A percentile compares a stretch with the other conserved stretches of the same genome.
phyloP scores from a whole-genome alignment of 371 early-diverging fungal species.

The Mortierella sp. region DNA sequence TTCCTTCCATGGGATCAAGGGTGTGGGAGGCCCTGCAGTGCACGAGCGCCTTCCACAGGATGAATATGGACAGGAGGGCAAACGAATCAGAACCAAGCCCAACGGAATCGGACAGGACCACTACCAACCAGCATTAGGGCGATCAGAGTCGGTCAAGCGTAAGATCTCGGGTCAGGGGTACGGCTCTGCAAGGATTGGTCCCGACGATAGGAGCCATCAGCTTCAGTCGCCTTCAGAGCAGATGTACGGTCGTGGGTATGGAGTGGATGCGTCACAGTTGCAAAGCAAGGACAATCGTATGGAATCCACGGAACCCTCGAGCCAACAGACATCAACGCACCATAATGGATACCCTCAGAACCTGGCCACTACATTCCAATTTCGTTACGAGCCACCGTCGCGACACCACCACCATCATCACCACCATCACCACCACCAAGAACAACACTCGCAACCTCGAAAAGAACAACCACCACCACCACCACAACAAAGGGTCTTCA shows the following conservation, averaged over 20 bases:
- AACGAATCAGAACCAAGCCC: slow-evolving; percentile 1
- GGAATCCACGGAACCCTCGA: too few relatives aligned
- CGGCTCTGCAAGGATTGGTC: not conserved
- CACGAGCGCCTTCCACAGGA: slow-evolving; percentile 5
- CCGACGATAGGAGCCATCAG: not conserved
- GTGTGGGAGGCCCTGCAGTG: slow-evolving; percentile 7
- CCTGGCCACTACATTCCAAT: too few relatives aligned
- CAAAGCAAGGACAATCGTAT: too few relatives aligned
- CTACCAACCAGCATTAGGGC: not conserved
- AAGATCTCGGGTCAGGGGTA: slow-evolving; percentile 16
- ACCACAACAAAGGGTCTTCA: not conserved
- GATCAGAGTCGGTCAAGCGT: slow-evolving; percentile 10
- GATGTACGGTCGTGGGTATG: too few relatives aligned
- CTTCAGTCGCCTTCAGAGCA: not conserved
- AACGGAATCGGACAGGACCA: not conserved
- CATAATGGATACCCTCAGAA: too few relatives aligned
- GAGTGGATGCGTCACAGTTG: too few relatives aligned
- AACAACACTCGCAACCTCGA: not conserved
- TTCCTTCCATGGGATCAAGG: slow-evolving; percentile 1
- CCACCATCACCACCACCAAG: not conserved
- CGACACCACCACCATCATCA: not conserved
- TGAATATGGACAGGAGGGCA: slow-evolving; percentile 10
- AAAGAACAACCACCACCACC: not conserved
- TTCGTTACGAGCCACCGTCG: too few relatives aligned
- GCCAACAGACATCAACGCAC: too few relatives aligned